Percentiles rank a stretch among this genome's conserved stretches.
Evolutionary conservation across 768 basidiomycete genomes (phyloP).

Genomic region (Leucosporidium creatinivorum): DNA sequence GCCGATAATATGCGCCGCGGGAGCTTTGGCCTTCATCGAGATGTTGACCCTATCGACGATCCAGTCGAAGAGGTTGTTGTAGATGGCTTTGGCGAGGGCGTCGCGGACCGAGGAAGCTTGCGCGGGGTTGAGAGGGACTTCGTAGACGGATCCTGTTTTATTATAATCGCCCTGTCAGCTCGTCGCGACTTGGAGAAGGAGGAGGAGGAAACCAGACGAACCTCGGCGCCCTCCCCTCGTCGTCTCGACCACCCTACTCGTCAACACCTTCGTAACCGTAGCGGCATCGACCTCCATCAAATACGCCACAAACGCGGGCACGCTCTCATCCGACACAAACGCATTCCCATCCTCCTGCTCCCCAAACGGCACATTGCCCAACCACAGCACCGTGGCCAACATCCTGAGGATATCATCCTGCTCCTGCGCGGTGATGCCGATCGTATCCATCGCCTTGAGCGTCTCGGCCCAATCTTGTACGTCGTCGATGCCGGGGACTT

Average conservation of each 20-base stretch:
- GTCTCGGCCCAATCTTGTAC: conserved; percentile 79
- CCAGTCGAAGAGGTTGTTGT: conserved; percentile 99
- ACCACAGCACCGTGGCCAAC: conserved; percentile 85
- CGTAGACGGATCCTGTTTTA: conserved; percentile 73
- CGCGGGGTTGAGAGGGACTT: conserved; percentile 77
- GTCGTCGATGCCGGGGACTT: conserved; percentile 87
- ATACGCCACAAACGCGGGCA: conserved; percentile 93
- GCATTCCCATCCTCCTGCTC: conserved; percentile 89
- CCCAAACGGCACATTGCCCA: conserved; percentile 86
- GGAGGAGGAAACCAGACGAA: conserved; percentile 11
- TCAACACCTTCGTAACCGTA: conserved; percentile 77
- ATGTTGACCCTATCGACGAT: conserved; percentile 92
- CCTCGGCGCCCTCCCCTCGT: conserved; percentile 75
- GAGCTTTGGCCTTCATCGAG: conserved; percentile 81
- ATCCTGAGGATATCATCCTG: conserved; percentile 89
- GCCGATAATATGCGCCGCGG: conserved; percentile 74
- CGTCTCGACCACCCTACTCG: conserved; percentile 80
- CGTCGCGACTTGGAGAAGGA: not conserved
- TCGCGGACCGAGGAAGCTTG: conserved; percentile 84
- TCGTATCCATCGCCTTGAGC: conserved; percentile 86
- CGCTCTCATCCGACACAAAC: conserved; percentile 64
- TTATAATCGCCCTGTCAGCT: not conserved
- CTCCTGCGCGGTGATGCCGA: conserved; percentile 76
- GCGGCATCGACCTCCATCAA: conserved; percentile 79
- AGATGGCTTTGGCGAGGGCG: conserved; percentile 89